A percentile compares a stretch with the other conserved stretches of the same genome.
Conservation (phyloP, 129 eudicot species). For the Artemisia argyi region DNA sequence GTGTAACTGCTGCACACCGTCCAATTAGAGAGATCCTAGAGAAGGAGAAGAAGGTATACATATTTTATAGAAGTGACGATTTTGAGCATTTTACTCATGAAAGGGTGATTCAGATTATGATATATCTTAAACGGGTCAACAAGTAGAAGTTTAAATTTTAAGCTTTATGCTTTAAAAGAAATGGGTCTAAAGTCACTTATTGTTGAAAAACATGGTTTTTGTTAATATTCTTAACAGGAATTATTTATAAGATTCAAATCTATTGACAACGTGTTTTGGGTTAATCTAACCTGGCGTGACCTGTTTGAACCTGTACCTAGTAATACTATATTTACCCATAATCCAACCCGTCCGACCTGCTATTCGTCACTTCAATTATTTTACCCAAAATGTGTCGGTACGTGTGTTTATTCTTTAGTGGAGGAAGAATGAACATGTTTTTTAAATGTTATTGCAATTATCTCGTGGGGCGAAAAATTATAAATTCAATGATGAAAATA, state of each 20-base stretch:
- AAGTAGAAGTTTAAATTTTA: background rate
- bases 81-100: background rate
- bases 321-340: too few relatives aligned
- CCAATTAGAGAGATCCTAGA: constrained; percentile 88
- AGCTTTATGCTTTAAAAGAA: too few relatives aligned
- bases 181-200: background rate
- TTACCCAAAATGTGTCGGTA: background rate
- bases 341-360: too few relatives aligned
- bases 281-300: too few relatives aligned
- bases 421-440: too few relatives aligned
- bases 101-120: background rate
- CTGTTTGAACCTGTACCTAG: too few relatives aligned
- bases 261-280: too few relatives aligned
- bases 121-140: background rate
- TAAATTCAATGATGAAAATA: constrained; percentile 1
- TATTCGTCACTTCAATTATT: background rate
- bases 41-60: constrained; percentile 71
- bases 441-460: too few relatives aligned
- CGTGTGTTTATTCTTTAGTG: background rate
- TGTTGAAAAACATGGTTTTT: too few relatives aligned
- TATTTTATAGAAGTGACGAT: background rate
- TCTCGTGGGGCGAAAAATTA: background rate
- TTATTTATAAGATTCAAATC: too few relatives aligned
- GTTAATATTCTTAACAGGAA: too few relatives aligned
- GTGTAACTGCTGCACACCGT: constrained; percentile 94